Conservation (phyloP, 2,329 filamentous ascomycete species). For the Beauveria pseudobassiana region DNA sequence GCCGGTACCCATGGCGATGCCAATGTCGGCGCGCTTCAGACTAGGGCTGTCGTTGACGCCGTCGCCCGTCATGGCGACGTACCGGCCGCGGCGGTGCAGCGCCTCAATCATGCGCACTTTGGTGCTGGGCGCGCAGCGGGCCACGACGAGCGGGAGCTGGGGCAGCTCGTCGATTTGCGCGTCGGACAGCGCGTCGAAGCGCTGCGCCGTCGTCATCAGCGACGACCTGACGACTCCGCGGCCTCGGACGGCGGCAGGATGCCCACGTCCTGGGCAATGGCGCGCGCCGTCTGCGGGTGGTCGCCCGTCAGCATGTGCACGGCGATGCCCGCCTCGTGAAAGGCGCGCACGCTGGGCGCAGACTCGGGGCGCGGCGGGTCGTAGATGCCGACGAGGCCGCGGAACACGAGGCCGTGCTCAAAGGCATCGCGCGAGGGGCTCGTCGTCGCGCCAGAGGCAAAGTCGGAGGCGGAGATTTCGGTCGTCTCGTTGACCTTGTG, state of each 20-base stretch:
- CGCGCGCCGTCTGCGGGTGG: slow-evolving; percentile 52
- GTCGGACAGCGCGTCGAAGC: slow-evolving; percentile 57
- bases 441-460: slow-evolving; percentile 7
- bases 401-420: slow-evolving; percentile 53
- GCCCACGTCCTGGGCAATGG: slow-evolving; percentile 53
- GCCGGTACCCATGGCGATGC: slow-evolving; percentile 63
- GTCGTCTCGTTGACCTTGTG: slow-evolving; percentile 16
- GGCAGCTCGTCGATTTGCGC: slow-evolving; percentile 55
- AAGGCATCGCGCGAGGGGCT: slow-evolving; percentile 17
- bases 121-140: slow-evolving; percentile 62
- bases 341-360: slow-evolving; percentile 42
- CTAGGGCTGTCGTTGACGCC: slow-evolving; percentile 65
- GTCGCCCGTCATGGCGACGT: slow-evolving; percentile 63
- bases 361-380: slow-evolving; percentile 61
- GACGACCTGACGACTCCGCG: slow-evolving; percentile 27
- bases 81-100: slow-evolving; percentile 55
- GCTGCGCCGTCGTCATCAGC: slow-evolving; percentile 55
- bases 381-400: slow-evolving; percentile 59
- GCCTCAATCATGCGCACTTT: slow-evolving; percentile 71
- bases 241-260: slow-evolving; percentile 44
- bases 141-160: slow-evolving; percentile 58
- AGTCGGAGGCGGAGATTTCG: slow-evolving; percentile 22
- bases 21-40: slow-evolving; percentile 59
- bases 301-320: slow-evolving; percentile 62
- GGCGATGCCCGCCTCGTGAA: slow-evolving; percentile 50